These are phyloP conservation scores for Choiromyces venosus DNA, from an alignment of 495 filamentous ascomycete genomes.

Conservation along the genomic window DNA sequence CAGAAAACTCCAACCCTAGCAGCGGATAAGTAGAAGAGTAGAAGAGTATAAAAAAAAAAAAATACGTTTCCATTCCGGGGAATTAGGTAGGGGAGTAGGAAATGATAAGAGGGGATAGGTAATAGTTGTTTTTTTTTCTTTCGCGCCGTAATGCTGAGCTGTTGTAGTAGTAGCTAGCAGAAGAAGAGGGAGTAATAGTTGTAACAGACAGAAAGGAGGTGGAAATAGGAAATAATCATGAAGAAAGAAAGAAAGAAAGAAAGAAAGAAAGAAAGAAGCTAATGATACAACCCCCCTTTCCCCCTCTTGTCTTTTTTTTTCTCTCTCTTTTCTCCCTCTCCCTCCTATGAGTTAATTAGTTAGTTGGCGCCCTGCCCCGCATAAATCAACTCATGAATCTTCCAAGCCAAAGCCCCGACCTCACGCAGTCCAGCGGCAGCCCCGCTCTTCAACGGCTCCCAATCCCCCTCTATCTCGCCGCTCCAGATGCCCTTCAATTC, in stretches of 20 bases:
- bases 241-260: no score
- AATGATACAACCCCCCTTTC: neutral
- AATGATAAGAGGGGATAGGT: neutral
- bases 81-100: neutral
- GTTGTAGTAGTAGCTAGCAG: neutral
- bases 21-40: neutral
- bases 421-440: conserved; percentile 27
- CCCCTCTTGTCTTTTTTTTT: no score
- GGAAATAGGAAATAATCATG: neutral
- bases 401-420: conserved; percentile 26
- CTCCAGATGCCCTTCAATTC: conserved; percentile 34
- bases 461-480: conserved; percentile 32
- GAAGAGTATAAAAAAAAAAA: neutral
- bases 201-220: neutral
- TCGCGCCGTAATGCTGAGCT: neutral
- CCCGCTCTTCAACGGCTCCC: conserved; percentile 37
- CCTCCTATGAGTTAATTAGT: no score
- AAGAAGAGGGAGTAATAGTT: neutral
- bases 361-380: neutral
- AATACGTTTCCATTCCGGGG: neutral
- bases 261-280: conserved; percentile 12
- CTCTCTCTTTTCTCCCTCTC: neutral
- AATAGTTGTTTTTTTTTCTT: neutral
- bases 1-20: neutral
- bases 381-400: conserved; percentile 28